Conservation (phyloP, 176 grass and related monocot species). For the Dactylis glomerata region DNA sequence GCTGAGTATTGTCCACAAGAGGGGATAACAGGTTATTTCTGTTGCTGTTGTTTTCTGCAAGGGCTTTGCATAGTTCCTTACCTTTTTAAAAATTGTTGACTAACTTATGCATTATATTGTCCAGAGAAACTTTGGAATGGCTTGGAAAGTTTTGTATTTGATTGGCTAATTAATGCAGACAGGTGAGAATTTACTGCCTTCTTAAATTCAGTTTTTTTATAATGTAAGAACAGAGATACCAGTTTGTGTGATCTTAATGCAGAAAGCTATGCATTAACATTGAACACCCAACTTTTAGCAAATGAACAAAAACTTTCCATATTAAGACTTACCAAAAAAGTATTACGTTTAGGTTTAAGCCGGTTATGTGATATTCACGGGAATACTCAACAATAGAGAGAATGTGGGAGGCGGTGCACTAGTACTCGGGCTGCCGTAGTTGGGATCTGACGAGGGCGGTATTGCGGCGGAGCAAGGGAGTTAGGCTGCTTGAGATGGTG, state of each 20-base stretch:
- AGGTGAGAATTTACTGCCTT: slow-evolving; percentile 54
- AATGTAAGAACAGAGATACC: not conserved
- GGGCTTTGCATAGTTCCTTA: slow-evolving; percentile 3
- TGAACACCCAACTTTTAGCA: not conserved
- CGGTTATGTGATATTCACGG: not conserved
- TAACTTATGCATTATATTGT: slow-evolving; percentile 41
- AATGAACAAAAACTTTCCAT: not conserved
- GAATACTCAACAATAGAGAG: not conserved
- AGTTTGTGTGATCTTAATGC: not conserved
- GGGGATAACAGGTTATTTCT: slow-evolving; percentile 79
- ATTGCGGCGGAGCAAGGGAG: not conserved
- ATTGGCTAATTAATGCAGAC: slow-evolving; percentile 99
- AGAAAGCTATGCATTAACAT: not conserved
- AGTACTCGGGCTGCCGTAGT: not conserved
- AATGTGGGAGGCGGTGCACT: not conserved
- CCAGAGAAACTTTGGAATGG: slow-evolving; percentile 93
- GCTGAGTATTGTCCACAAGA: slow-evolving; percentile 89
- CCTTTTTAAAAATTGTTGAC: not conserved
- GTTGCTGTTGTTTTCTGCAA: slow-evolving; percentile 19
- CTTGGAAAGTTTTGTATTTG: slow-evolving; percentile 92
- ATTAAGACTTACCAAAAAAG: not conserved
- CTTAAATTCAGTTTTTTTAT: not conserved
- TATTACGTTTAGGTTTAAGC: not conserved
- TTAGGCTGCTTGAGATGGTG: not conserved
- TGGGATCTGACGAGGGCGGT: not conserved